Evolutionary conservation across 176 grass and related monocot species (phyloP), one percentile per base, ranked within the genome.

Genomic region (Luzula sylvatica): DNA sequence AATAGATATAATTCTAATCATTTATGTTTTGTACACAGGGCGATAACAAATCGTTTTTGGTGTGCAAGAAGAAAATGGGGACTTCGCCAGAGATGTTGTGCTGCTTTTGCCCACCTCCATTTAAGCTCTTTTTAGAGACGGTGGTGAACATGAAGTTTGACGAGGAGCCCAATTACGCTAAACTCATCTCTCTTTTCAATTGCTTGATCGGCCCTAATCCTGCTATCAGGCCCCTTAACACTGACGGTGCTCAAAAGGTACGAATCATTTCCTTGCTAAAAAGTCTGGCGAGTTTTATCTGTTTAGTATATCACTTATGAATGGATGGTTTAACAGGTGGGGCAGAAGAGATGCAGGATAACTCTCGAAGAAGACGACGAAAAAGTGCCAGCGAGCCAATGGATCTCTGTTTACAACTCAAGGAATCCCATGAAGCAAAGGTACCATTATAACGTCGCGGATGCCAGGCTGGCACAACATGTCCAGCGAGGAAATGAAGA

Each of bases 71-170:
- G 72, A 93, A 93, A 63, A 93, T 93, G 87, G 65, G 72, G 38
- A 93, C 59, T 3, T 93, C 87, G 13, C 70, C 81, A 14, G 87
- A 93, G 50, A 75, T 46, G 44, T 80, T 86, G 40, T 86, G 87
- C 15, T 72, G 77, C 56, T 75, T 85, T 46, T 93, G 81, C 53
- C 81, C 87, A 67, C 69, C 79, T 66, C 73, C 87, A 61, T 93
- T 93, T 46, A 81, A 67, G 60, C 69, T 68, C 42, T 93, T 93
- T 72, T 80, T 86, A 60, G 81, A 86, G 55, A 68, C 27, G 32
- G 77, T 86, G 49, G 87, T 93, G 29, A 93, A 93, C 65, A 78
- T 93, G 87, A 93, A 93, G 53, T 93, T 81, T 78, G 87, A 93
- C 45, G 87, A 93, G 41, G 87, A 93, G 30, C 87, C 87, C 50